Evolutionary conservation across 192 early-diverging fungal genomes (phyloP).

Genomic region (Endogone sp.): DNA sequence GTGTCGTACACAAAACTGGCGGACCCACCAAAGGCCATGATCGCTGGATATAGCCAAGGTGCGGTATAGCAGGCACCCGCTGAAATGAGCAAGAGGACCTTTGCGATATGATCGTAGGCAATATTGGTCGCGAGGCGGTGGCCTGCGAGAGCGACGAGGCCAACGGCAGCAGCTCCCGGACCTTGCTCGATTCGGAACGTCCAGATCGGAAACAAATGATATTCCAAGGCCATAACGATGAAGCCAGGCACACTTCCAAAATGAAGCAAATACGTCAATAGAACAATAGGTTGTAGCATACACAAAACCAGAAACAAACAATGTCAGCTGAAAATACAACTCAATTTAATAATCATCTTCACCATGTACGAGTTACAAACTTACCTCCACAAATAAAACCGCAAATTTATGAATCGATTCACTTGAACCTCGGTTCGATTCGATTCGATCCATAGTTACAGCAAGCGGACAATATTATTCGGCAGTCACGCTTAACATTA

Average conservation of each 20-base stretch:
- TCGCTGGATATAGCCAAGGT: constrained; percentile 46
- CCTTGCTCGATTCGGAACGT: constrained; percentile 48
- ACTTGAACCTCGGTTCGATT: no score
- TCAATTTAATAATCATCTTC: no score
- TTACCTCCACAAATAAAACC: constrained; percentile 57
- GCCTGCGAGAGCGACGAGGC: constrained; percentile 56
- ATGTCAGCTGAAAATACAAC: no score
- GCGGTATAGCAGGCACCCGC: constrained; percentile 29
- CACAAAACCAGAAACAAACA: background rate
- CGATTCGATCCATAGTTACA: no score
- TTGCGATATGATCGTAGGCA: constrained; percentile 30
- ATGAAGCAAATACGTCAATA: constrained; percentile 18
- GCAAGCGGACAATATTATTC: no score
- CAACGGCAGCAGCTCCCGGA: constrained; percentile 50
- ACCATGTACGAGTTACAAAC: no score
- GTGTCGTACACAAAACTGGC: constrained; percentile 18
- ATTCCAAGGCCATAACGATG: constrained; percentile 52
- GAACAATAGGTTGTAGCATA: background rate
- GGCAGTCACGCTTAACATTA: no score
- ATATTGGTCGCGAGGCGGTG: constrained; percentile 34
- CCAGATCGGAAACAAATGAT: constrained; percentile 35
- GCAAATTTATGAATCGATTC: no score
- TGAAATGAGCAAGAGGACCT: constrained; percentile 24
- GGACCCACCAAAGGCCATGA: constrained; percentile 49
- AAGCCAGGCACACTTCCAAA: constrained; percentile 48